Evolutionary conservation across 2,329 filamentous ascomycete genomes (phyloP).

Genomic region (Diaporthe velutina): DNA sequence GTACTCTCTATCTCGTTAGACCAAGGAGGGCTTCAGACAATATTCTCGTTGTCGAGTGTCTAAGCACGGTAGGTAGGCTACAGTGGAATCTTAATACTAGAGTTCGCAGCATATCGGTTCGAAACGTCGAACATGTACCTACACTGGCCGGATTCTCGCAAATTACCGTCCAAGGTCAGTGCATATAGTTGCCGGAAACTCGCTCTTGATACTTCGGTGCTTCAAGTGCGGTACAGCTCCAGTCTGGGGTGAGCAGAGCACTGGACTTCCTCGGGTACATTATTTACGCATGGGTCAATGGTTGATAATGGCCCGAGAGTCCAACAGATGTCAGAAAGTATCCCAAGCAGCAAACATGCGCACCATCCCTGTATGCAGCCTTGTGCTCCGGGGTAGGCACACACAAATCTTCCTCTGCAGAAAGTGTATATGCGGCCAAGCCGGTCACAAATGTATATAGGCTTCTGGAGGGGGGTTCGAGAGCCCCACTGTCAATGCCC

Average conservation of each 20-base stretch:
- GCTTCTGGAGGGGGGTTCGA: not conserved
- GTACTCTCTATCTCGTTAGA: not conserved
- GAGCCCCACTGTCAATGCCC: not conserved
- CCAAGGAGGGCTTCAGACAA: not conserved
- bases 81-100: too few relatives aligned
- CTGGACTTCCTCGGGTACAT: too few relatives aligned
- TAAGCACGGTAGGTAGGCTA: not conserved
- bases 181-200: too few relatives aligned
- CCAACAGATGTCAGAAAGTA: not conserved
- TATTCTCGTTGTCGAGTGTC: not conserved
- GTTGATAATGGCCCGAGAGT: not conserved
- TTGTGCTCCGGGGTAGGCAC: not conserved
- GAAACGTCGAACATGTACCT: not conserved
- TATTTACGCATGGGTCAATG: not conserved
- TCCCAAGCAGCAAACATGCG: not conserved
- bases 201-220: not conserved
- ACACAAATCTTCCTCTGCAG: not conserved
- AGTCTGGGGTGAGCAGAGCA: not conserved
- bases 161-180: not conserved
- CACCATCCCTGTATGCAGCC: not conserved
- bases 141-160: not conserved
- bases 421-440: slow-evolving; percentile 20
- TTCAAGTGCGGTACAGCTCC: not conserved
- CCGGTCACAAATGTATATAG: not conserved
- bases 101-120: too few relatives aligned